Percentiles rank a stretch among this genome's conserved stretches.
Evolutionary conservation across 2,329 filamentous ascomycete species (phyloP).

Genomic region (Paecilomyces sp.): DNA sequence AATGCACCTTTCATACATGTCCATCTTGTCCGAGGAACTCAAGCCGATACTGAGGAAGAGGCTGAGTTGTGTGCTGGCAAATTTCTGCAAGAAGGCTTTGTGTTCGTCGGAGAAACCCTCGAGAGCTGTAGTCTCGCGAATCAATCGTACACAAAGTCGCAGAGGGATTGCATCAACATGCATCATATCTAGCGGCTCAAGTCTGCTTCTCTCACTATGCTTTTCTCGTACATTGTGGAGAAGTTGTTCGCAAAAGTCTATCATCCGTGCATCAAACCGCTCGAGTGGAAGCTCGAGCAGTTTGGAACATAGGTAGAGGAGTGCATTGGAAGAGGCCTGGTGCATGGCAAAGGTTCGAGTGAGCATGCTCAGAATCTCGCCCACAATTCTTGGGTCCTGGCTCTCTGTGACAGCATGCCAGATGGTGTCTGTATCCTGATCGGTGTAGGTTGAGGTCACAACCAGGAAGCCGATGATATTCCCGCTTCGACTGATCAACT

Average conservation of each 20-base stretch:
- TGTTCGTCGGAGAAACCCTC: slow-evolving; percentile 49
- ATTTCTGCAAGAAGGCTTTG: slow-evolving; percentile 55
- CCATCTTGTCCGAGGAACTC: slow-evolving; percentile 48
- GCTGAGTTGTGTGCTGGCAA: slow-evolving; percentile 56
- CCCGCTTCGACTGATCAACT: slow-evolving; percentile 71
- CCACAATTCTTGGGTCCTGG: slow-evolving; percentile 76
- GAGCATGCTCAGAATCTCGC: slow-evolving; percentile 68
- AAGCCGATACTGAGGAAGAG: slow-evolving; percentile 54
- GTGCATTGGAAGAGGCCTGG: slow-evolving; percentile 30
- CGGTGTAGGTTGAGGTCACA: slow-evolving; percentile 66
- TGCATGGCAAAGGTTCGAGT: slow-evolving; percentile 41
- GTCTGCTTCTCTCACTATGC: slow-evolving; percentile 21
- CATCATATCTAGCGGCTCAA: slow-evolving; percentile 14
- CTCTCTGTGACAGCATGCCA: slow-evolving; percentile 78
- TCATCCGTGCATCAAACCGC: slow-evolving; percentile 55
- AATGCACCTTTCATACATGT: slow-evolving; percentile 61
- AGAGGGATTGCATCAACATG: slow-evolving; percentile 40
- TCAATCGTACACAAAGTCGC: slow-evolving; percentile 56
- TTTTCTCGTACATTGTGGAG: slow-evolving; percentile 45
- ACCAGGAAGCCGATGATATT: slow-evolving; percentile 85
- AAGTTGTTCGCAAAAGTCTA: slow-evolving; percentile 54
- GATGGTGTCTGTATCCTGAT: slow-evolving; percentile 67
- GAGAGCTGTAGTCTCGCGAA: slow-evolving; percentile 62
- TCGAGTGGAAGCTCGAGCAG: slow-evolving; percentile 58
- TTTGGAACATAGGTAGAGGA: slow-evolving; percentile 66